Base-by-base conservation (phyloP, 768 basidiomycete genomes). In the Serendipita sp. region DNA sequence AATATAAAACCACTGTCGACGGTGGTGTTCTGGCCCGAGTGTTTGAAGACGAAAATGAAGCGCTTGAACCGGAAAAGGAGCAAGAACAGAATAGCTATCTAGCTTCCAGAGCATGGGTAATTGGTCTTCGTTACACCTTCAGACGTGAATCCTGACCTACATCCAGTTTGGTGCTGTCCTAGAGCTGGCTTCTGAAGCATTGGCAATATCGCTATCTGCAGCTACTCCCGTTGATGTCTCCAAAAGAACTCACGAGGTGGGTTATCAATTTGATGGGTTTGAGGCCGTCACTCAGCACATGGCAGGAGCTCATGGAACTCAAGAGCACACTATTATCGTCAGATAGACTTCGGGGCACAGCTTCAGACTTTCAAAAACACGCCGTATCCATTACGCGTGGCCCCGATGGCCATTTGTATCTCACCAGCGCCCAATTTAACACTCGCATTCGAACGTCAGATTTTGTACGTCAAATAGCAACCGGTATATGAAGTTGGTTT, bases 381-480 rank as follows among this genome's bases (percentile, higher is more conserved):
- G 56, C 24, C 16, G 28, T 60, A 4, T 8, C 16, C 10, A 8
- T 60, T n/a, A n/a, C 16, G 35, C 24, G 35, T 8, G 35, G 24
- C n/a, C 10, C 24, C 28, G n/a, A 51, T 51, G 56, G 56, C 24
- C 16, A 60, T 11, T 11, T 60, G 8, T 18, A 32, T n/a, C 16
- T 60, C 10, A 38, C 32, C 56, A 28, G 24, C 28, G 10, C 16
- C 10, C 56, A 60, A 60, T 81, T 74, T 70, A 79, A 77, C 62
- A 78, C 73, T 1, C 70, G 77, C 44, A 71, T 80, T 2, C 73
- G 78, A 18, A 51, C 66, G 51, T 74, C 75, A 63, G 63, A 69
- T 41, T 74, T 78, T 73, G 80, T 78, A 68, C 13, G 70, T 67
- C 5, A 7, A 16, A 35, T 1, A 10, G 13, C 34, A 15, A 28